A percentile compares a stretch with the other conserved stretches of the same genome.
Evolutionary conservation across 768 basidiomycete genomes (phyloP).

Genomic region (Psilocybe cyanescens): DNA sequence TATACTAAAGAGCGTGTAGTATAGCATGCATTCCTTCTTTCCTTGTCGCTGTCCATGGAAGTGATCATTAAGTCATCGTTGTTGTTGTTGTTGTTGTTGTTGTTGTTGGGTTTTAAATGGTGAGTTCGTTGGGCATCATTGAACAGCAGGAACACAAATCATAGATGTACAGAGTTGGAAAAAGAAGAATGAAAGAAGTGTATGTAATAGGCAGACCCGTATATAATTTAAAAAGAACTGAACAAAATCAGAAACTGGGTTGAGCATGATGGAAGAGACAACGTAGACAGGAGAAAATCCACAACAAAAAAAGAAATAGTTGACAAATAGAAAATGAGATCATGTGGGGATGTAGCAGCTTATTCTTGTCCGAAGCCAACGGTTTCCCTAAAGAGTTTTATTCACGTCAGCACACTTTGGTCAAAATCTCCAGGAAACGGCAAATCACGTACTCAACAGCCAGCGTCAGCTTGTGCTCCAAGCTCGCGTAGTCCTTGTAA

Average conservation of each 20-base stretch:
- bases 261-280: not conserved
- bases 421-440: conserved; percentile 1
- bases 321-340: conserved; percentile 4
- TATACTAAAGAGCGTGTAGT: not conserved
- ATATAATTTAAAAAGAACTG: conserved; percentile 5
- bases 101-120: not conserved
- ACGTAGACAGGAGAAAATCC: conserved; percentile 6
- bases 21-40: not conserved
- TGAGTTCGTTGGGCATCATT: not conserved
- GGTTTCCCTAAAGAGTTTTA: conserved; percentile 64
- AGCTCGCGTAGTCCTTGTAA: conserved; percentile 91
- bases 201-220: not conserved
- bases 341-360: conserved; percentile 21
- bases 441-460: conserved; percentile 81
- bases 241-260: not conserved
- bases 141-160: conserved; percentile 12
- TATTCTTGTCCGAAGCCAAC: conserved; percentile 95
- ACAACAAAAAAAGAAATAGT: conserved; percentile 15
- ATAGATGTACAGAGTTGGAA: conserved; percentile 15
- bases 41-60: not conserved
- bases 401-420: conserved; percentile 14
- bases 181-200: not conserved
- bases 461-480: conserved; percentile 94
- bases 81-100: not conserved
- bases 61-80: not conserved